Conservation (phyloP, 2,329 filamentous ascomycete species). For the Aspergillus persii region DNA sequence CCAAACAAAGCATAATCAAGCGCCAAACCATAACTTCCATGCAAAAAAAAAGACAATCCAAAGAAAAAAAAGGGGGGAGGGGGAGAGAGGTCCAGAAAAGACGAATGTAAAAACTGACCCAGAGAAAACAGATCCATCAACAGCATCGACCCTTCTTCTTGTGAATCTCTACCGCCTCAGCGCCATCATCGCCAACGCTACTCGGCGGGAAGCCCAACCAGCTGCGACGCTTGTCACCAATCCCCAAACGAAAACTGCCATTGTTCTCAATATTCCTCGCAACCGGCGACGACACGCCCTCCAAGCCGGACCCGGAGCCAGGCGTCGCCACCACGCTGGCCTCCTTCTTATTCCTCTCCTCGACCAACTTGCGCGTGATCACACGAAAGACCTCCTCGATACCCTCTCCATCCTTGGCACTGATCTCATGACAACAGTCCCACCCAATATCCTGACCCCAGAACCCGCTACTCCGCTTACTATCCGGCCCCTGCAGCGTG, state of each 20-base stretch:
- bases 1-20: background rate
- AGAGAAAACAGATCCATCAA: conserved; percentile 22
- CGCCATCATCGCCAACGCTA: conserved; percentile 38
- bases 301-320: conserved; percentile 40
- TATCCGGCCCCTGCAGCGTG: conserved; percentile 38
- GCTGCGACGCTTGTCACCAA: conserved; percentile 62
- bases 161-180: conserved; percentile 30
- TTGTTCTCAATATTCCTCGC: conserved; percentile 45
- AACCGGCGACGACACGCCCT: conserved; percentile 44
- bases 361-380: conserved; percentile 77
- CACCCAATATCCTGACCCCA: conserved; percentile 93
- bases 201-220: conserved; percentile 62
- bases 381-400: conserved; percentile 96
- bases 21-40: background rate
- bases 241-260: conserved; percentile 60
- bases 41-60: background rate
- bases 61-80: background rate
- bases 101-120: background rate
- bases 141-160: conserved; percentile 42
- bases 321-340: conserved; percentile 47
- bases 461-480: conserved; percentile 48
- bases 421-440: conserved; percentile 97
- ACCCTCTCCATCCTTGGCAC: conserved; percentile 87
- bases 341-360: conserved; percentile 61
- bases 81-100: background rate